Base-by-base conservation (phyloP, 192 early-diverging fungal species). In the Chytriomyces sp. region DNA sequence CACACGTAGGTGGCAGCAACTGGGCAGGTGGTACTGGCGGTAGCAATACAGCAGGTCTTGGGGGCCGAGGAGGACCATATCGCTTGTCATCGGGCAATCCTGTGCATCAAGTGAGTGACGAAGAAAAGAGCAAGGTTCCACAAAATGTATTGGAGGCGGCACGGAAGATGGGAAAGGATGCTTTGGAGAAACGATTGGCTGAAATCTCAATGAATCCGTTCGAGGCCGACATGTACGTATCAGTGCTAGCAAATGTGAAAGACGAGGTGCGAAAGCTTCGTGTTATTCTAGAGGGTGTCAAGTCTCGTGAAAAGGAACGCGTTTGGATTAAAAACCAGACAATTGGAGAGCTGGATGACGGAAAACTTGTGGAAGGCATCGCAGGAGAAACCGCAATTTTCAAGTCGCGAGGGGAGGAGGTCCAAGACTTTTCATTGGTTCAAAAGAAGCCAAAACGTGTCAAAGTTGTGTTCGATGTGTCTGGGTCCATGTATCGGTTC, bases 261-360 rank as follows among this genome's bases (percentile, higher is more conserved):
- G 86, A 82, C n/a, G 89, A 92, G 64, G 82, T 93, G 28, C 83
- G 84, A 28, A 85, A 90, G 67, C 77, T 93, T 3, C 85, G 86
- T 39, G 89, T 91, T 4, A 87, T 92, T 25, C 63, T 93, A 12
- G 92, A 92, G 69, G 82, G 85, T 34, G 86, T 89, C 36, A 86
- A 91, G 62, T 86, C 89, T 52, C 90, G 87, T 70, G 86, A 93
- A 36, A 91, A 90, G 72, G 92, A 92, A 64, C 85, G 91, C 14
- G 86, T 91, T 10, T 92, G 91, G 92, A 80, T 91, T 28, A 88
- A 88, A 64, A 91, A 89, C 68, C 89, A 92, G 66, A 84, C 83
- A 28, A 85, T 89, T 19, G 91, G 90, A 28, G 91, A 92, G 59
- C 59, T 93, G 56, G 91, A 93, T 57, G 91, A 93, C 64, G 85